These are phyloP conservation scores for Podospora fimiseda DNA, from an alignment of 495 filamentous ascomycete species.

Conservation along the genomic window DNA sequence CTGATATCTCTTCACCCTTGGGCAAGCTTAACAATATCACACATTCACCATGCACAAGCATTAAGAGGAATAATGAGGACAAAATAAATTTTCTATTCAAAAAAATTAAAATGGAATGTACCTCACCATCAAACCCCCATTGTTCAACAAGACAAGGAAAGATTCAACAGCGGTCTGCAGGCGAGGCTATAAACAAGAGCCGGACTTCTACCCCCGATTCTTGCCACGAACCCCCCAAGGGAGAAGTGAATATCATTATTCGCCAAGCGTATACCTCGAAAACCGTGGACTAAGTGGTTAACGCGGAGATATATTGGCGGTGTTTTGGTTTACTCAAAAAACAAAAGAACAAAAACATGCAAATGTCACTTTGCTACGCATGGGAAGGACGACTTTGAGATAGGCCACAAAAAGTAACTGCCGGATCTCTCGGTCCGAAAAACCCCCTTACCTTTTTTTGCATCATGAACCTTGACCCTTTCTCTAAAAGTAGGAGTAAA, in stretches of 20 bases:
- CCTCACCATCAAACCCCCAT: conserved; percentile 70
- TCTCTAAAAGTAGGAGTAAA: background rate
- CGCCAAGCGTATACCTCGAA: conserved; percentile 74
- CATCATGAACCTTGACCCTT: no score
- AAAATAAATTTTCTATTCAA: background rate
- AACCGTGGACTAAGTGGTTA: conserved; percentile 56
- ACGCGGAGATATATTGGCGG: conserved; percentile 62
- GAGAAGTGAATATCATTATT: conserved; percentile 48
- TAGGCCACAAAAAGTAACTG: background rate
- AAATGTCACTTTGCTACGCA: no score
- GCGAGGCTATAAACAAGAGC: conserved; percentile 39
- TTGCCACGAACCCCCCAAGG: conserved; percentile 15
- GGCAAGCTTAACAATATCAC: no score
- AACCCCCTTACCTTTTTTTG: no score
- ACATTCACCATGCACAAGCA: no score
- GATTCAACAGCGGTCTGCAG: conserved; percentile 64
- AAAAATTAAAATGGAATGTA: conserved; percentile 37
- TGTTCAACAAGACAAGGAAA: conserved; percentile 39
- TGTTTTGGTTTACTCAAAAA: background rate
- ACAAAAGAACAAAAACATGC: no score
- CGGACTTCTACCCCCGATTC: background rate
- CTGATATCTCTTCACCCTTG: no score
- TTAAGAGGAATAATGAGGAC: no score
- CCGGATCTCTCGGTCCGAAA: background rate
- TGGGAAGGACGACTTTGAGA: conserved; percentile 4